Conservation (phyloP, 495 filamentous ascomycete genomes). For the Penicillium pulvis region DNA sequence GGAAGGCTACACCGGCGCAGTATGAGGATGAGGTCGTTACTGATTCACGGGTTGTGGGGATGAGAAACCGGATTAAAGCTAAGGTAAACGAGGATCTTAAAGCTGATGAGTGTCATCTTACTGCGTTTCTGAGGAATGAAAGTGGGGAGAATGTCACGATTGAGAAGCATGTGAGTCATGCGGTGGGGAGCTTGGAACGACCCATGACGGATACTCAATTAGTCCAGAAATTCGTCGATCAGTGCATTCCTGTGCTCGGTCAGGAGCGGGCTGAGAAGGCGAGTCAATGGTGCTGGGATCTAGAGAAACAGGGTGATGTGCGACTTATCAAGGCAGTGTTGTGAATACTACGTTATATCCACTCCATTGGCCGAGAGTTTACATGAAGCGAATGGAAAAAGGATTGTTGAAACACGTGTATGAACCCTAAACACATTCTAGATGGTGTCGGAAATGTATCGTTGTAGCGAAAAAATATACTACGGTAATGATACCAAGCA, state of each 20-base stretch:
- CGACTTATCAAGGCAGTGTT: slow-evolving; percentile 19
- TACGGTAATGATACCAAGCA: slow-evolving; percentile 30
- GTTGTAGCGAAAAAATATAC: slow-evolving; percentile 34
- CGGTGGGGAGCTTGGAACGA: slow-evolving; percentile 50
- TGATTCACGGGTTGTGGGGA: slow-evolving; percentile 33
- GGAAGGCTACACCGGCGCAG: slow-evolving; percentile 51
- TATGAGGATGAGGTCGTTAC: slow-evolving; percentile 50
- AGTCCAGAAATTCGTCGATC: slow-evolving; percentile 49
- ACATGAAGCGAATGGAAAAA: neutral
- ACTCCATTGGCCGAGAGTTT: neutral
- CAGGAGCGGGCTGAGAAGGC: slow-evolving; percentile 11
- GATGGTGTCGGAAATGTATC: slow-evolving; percentile 28
- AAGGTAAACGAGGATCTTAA: slow-evolving; percentile 38
- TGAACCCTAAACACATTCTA: slow-evolving; percentile 28
- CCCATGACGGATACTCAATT: slow-evolving; percentile 49
- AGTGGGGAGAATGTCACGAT: slow-evolving; percentile 23
- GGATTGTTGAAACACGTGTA: neutral
- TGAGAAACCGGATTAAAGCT: slow-evolving; percentile 47
- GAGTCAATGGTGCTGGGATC: slow-evolving; percentile 24
- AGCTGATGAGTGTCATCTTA: slow-evolving; percentile 46
- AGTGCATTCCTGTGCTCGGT: slow-evolving; percentile 31
- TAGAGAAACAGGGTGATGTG: slow-evolving; percentile 16
- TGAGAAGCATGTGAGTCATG: slow-evolving; percentile 49
- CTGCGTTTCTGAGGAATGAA: slow-evolving; percentile 34
- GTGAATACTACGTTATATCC: slow-evolving; percentile 2